Evolutionary conservation across 2,329 filamentous ascomycete species (phyloP), one percentile per base, ranked within the genome.

Genomic region (Septoria petroselini): DNA sequence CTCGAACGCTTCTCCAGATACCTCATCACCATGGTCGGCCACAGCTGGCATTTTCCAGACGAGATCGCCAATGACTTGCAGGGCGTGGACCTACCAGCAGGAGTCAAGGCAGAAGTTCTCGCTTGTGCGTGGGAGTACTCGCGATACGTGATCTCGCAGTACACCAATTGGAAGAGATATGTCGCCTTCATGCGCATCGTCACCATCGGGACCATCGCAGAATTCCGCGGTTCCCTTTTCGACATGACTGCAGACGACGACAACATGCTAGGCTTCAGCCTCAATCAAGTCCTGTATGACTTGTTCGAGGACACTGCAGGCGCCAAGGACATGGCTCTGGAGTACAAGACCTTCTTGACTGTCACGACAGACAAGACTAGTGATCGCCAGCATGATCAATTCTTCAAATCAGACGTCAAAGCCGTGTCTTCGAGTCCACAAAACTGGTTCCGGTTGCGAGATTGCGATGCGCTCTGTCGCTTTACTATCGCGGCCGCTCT

Each of bases 371-470:
- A 60, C 48, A 60, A 62, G 38, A 35, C 55, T 11, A 59, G 55
- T 19, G 42, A 51, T 6, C 44, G 52, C 21, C 41, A 41, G 3
- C 18, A 48, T 8, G 52, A 47, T 8, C 23, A 62, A 34, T 51
- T 66, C 7, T 69, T 68, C 54, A 54, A 52, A 1, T 60, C 61
- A 25, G 69, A 69, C 43, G 57, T 62, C 11, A 54, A 60, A 25
- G 58, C 55, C 1, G 57, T 70, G 2, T 59, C 61, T 8, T 31
- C 42, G 6, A 60, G 57, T 0, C 67, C 67, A 0, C 31, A 52
- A 37, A 42, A 48, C 12, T 56, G 64, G 63, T 69, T 69, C 55
- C 65, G 67, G 6, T 48, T 68, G 31, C 64, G 67, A 7, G 67
- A 70, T 50, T 59, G 57, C 27, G 66, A 70, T 51, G 66, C 64